These are phyloP conservation scores for Eimeria praecox DNA, from an alignment of 169 alveolate genomes.

Conservation along the genomic window DNA sequence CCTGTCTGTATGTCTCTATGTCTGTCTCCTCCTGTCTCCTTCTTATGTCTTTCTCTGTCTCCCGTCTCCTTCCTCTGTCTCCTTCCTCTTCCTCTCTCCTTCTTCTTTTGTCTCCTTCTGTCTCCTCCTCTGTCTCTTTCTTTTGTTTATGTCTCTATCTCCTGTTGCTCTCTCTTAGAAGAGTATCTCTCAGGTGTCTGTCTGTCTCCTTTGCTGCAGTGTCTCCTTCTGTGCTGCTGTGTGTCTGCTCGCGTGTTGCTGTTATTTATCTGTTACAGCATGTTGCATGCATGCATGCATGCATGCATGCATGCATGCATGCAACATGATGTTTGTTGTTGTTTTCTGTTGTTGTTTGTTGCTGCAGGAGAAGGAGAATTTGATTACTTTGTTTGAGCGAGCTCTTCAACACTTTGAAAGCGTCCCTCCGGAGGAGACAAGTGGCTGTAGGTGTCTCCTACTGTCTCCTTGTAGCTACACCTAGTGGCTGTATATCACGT, in stretches of 20 bases:
- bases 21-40: not conserved
- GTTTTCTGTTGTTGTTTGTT: not conserved
- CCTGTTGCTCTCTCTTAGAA: too few relatives aligned
- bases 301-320: too few relatives aligned
- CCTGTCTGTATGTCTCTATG: too few relatives aligned
- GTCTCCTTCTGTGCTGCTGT: not conserved
- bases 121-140: not conserved
- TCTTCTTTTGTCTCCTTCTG: not conserved
- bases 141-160: not conserved
- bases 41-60: not conserved
- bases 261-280: not conserved
- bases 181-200: too few relatives aligned
- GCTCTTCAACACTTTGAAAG: conserved; percentile 13
- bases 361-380: conserved; percentile 45
- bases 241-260: not conserved
- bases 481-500: not conserved
- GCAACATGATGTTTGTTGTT: too few relatives aligned
- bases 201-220: not conserved
- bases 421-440: conserved; percentile 44
- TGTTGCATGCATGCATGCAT: too few relatives aligned
- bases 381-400: not conserved
- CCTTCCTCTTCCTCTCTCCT: not conserved
- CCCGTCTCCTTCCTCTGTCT: not conserved
- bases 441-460: not conserved
- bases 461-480: not conserved